Percentiles rank a stretch among this genome's conserved stretches.
These are phyloP conservation scores for Umbelopsis ramanniana DNA, from an alignment of 192 early-diverging fungal genomes.

Conservation along the genomic window DNA sequence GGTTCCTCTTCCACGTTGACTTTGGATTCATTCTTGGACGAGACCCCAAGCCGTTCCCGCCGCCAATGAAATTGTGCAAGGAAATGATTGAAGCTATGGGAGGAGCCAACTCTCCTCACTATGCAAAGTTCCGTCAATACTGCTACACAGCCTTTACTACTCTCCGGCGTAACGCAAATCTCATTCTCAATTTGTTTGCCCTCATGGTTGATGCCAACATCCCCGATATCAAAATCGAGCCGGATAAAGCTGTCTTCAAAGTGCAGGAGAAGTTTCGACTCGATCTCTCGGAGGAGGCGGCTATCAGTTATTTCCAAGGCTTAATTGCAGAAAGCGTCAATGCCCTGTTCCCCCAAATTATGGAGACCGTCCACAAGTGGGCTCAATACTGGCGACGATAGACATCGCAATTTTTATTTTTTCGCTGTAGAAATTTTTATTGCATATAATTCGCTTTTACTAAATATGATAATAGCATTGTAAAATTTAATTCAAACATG, in stretches of 20 bases:
- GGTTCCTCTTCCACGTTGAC: constrained; percentile 96
- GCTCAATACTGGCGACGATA: constrained; percentile 81
- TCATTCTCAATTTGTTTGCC: constrained; percentile 96
- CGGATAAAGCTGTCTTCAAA: constrained; percentile 96
- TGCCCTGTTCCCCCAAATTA: constrained; percentile 97
- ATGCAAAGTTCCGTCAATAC: constrained; percentile 90
- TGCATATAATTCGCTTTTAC: not conserved
- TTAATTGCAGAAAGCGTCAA: constrained; percentile 93
- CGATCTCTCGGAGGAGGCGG: constrained; percentile 90
- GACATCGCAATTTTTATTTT: not conserved
- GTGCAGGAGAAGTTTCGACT: constrained; percentile 97
- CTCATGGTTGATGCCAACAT: constrained; percentile 98
- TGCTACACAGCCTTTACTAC: constrained; percentile 96
- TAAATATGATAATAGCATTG: too few species aligned
- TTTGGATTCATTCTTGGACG: constrained; percentile 98
- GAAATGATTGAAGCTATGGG: constrained; percentile 99
- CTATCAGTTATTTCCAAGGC: constrained; percentile 91
- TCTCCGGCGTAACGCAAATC: constrained; percentile 89
- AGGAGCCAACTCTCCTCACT: constrained; percentile 84
- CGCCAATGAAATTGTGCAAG: constrained; percentile 99
- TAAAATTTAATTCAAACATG: not conserved
- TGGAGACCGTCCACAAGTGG: constrained; percentile 97
- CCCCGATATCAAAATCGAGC: constrained; percentile 97
- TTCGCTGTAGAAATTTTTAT: not conserved
- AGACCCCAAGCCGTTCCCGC: constrained; percentile 99